phyloP scores from a whole-genome alignment of 352 stramenopile species.

The Pythium myriotylum region DNA sequence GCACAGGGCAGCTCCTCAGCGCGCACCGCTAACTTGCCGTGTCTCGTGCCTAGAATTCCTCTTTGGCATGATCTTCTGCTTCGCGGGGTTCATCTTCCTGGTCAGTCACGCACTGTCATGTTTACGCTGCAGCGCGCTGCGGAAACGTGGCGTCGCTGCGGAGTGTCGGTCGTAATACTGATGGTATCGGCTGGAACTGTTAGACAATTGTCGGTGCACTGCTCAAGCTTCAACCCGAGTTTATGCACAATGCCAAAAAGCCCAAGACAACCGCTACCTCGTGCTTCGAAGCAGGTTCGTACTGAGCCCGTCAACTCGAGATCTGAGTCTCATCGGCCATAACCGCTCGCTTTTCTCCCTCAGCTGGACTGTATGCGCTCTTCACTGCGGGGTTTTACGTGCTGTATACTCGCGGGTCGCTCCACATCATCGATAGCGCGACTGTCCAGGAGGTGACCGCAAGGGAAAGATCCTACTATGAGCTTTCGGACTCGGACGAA shows the following conservation, averaged over 20 bases:
- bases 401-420: constrained; percentile 59
- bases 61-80: constrained; percentile 78
- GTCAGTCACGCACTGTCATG: constrained; percentile 29
- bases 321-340: no score
- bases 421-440: constrained; percentile 44
- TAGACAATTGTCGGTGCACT: constrained; percentile 73
- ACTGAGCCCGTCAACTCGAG: no score
- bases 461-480: constrained; percentile 57
- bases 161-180: no score
- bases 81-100: constrained; percentile 79
- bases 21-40: neutral
- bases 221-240: constrained; percentile 76
- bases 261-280: constrained; percentile 70
- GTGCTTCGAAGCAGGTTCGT: constrained; percentile 79
- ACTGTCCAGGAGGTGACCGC: constrained; percentile 42
- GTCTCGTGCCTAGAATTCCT: constrained; percentile 50
- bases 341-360: no score
- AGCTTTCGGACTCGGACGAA: constrained; percentile 72
- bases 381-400: constrained; percentile 52
- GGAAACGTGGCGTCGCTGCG: no score
- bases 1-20: neutral
- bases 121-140: no score
- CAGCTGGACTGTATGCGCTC: constrained; percentile 61
- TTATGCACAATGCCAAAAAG: constrained; percentile 71
- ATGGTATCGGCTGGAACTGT: neutral